These are phyloP conservation scores for Solanum hybrid DNA, from an alignment of 305 asterid species.

Conservation along the genomic window DNA sequence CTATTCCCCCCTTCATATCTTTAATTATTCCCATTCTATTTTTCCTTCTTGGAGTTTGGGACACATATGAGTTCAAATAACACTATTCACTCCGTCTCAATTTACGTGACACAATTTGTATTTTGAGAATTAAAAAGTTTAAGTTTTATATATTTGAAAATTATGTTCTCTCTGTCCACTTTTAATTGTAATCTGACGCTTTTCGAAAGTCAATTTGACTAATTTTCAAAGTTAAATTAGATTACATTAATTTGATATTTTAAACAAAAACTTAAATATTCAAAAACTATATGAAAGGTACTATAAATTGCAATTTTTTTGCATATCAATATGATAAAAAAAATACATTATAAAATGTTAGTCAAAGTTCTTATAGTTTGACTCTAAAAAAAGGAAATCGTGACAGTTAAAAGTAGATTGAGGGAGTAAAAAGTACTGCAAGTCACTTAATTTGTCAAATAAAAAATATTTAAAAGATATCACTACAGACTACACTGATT, in stretches of 20 bases:
- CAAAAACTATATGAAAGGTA: no score
- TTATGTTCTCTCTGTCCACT: background rate
- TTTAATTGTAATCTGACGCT: no score
- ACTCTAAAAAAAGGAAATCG: no score
- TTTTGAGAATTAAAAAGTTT: no score
- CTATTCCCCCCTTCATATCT: conserved; percentile 10
- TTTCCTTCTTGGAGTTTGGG: conserved; percentile 45
- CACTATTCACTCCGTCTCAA: no score
- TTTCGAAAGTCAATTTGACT: background rate
- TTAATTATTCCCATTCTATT: background rate
- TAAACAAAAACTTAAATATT: no score
- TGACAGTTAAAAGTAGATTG: background rate
- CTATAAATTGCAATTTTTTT: background rate
- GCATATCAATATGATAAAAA: background rate
- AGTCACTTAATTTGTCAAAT: background rate
- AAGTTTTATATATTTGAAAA: no score
- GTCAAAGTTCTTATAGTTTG: background rate
- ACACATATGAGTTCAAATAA: background rate
- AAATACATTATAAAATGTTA: no score
- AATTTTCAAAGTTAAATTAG: no score
- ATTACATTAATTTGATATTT: no score
- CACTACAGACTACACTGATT: background rate
- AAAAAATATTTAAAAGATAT: background rate
- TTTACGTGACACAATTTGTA: no score
- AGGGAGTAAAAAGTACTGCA: background rate